Evolutionary conservation across 495 filamentous ascomycete genomes (phyloP), one percentile per base, ranked within the genome.

Genomic region (Cercophora sp.): DNA sequence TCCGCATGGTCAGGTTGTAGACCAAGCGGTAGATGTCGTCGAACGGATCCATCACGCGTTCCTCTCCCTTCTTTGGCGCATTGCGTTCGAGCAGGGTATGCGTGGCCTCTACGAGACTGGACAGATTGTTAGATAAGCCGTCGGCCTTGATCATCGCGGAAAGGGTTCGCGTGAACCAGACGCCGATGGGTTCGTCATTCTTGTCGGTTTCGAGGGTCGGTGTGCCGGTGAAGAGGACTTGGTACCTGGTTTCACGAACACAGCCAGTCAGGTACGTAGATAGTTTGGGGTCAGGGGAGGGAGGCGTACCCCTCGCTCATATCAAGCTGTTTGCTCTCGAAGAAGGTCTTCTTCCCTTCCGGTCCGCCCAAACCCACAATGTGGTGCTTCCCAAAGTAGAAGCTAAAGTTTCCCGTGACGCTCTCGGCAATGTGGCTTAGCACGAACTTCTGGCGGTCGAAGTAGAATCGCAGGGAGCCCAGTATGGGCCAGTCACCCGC

Each of bases 361-460:
- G 59, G 45, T n/a, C 77, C 75, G 6, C 60, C 62, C 26, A 79
- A 2, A 0, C 60, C 67, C 4, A 79, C 57, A 24, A 80, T 40
- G 2, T 61, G 66, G 45, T 73, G 56, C 51, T 70, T 67, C 10
- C 77, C 77, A n/a, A 72, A 59, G 60, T 68, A 73, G 60, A 77
- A 79, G 57, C 67, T 75, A 59, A 76, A 78, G 55, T 71, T 70
- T 23, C 74, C 73, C 18, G 40, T 43, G 40, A 22, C n/a, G 18
- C 31, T 36, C 10, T n/a, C 57, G 58, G 57, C 59, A 59, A 25
- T 39, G 32, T 43, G 56, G 2, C 51, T 47, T 18, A 26, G 19
- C n/a, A 45, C 16, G 51, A 59, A 65, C 29, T 55, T 50, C 20
- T 47, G 51, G 23, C 62, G 53, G 23, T 61, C 56, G 3, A 55